Conservation (phyloP, 2,329 filamentous ascomycete genomes). For the Domatiomyces globalis region DNA sequence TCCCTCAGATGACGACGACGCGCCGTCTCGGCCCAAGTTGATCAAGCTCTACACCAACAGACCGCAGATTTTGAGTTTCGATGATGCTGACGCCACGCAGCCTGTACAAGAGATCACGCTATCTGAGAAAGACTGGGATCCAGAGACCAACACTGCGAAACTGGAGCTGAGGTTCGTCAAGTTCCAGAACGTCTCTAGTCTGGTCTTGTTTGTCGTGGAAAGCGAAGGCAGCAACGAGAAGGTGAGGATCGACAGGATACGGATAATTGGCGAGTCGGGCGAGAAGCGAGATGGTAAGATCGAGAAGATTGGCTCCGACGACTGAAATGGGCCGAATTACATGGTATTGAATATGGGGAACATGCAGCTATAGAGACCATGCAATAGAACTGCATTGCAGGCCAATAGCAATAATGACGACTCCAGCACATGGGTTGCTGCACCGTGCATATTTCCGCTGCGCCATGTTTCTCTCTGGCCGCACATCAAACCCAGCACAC, state of each 20-base stretch:
- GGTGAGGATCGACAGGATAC: constrained; percentile 51
- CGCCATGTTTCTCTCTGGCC: neutral
- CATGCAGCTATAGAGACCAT: neutral
- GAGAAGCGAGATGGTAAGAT: constrained; percentile 88
- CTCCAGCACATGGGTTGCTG: neutral
- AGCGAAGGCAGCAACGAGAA: constrained; percentile 73
- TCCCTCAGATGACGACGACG: constrained; percentile 44
- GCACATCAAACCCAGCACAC: too few relatives aligned
- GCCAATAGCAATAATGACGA: neutral
- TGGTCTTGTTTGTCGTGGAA: constrained; percentile 80
- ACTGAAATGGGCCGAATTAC: neutral
- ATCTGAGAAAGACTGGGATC: constrained; percentile 63
- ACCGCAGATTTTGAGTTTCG: constrained; percentile 81
- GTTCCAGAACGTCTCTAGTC: constrained; percentile 81
- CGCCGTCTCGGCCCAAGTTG: constrained; percentile 65
- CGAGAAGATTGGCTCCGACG: constrained; percentile 77
- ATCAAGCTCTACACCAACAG: constrained; percentile 80
- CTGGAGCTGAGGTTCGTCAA: constrained; percentile 78
- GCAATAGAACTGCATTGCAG: constrained; percentile 1
- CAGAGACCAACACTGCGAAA: constrained; percentile 54
- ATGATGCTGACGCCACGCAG: constrained; percentile 77
- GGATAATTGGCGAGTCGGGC: constrained; percentile 72
- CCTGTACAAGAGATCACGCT: constrained; percentile 70
- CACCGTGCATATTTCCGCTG: too few relatives aligned
- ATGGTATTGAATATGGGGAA: neutral